Conservation (phyloP, 2,329 filamentous ascomycete genomes). For the Didymella arachidicola region DNA sequence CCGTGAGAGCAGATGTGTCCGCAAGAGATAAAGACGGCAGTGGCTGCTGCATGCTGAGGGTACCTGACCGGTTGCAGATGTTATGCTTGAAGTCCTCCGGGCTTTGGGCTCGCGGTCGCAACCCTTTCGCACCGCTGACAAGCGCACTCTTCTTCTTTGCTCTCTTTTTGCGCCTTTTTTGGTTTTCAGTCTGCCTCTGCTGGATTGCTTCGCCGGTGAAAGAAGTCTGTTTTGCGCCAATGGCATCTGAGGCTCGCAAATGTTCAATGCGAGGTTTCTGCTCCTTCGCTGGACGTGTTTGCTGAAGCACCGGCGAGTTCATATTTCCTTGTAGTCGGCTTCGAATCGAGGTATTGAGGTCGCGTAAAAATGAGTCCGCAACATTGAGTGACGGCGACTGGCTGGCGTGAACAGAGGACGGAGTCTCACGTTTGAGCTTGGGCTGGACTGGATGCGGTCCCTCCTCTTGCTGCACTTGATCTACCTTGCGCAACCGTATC, state of each 20-base stretch:
- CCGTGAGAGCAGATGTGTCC: not conserved
- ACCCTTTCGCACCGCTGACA: not conserved
- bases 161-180: not conserved
- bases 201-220: not conserved
- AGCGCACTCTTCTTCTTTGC: not conserved
- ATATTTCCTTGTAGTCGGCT: not conserved
- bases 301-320: not conserved
- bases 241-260: slow-evolving; percentile 4
- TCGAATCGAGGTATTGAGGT: not conserved
- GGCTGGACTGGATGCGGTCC: not conserved
- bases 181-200: not conserved
- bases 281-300: slow-evolving; percentile 2
- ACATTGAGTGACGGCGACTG: not conserved
- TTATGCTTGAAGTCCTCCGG: not conserved
- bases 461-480: not conserved
- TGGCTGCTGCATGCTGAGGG: not conserved
- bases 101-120: not conserved
- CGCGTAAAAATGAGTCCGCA: not conserved
- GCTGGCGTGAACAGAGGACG: not conserved
- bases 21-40: not conserved
- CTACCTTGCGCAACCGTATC: slow-evolving; percentile 1
- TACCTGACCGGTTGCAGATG: not conserved
- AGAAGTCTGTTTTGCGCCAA: not conserved
- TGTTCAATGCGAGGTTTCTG: slow-evolving; percentile 8
- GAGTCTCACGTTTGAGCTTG: not conserved